These are phyloP conservation scores for Penicillium sp. DNA, from an alignment of 2,329 filamentous ascomycete species.

Conservation along the genomic window DNA sequence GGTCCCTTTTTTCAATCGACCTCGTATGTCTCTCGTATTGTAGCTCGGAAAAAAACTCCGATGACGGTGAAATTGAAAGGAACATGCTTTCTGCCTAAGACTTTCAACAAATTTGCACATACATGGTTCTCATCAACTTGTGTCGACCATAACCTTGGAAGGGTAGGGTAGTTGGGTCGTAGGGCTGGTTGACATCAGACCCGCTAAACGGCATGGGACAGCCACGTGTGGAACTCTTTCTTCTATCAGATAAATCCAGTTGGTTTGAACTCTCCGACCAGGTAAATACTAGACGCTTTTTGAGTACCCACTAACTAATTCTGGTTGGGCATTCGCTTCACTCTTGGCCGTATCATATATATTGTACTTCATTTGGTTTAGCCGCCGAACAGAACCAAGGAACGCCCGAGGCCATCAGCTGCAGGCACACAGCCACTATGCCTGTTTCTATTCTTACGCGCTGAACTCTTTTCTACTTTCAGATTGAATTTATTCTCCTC, in stretches of 20 bases:
- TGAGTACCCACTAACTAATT: background rate
- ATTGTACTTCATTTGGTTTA: constrained; percentile 6
- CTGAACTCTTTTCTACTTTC: background rate
- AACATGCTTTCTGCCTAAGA: no score
- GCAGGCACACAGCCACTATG: constrained; percentile 13
- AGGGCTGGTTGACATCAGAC: background rate
- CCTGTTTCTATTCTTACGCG: constrained; percentile 12
- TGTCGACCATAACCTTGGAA: background rate
- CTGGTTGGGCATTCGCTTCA: background rate
- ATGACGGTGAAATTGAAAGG: background rate
- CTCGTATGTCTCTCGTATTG: background rate
- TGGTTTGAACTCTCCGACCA: background rate
- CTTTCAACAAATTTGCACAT: no score
- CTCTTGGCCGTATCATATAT: background rate
- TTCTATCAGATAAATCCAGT: background rate
- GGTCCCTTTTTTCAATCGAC: background rate
- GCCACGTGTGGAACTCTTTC: background rate
- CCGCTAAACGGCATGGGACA: constrained; percentile 1
- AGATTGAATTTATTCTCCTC: background rate
- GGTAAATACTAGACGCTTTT: no score
- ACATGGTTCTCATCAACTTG: background rate
- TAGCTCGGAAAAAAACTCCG: background rate
- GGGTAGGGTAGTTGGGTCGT: background rate
- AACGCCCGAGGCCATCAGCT: constrained; percentile 1
- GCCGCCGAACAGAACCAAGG: constrained; percentile 10